Conservation (phyloP, 208 protist species). For the Leishmania gerbilli region DNA sequence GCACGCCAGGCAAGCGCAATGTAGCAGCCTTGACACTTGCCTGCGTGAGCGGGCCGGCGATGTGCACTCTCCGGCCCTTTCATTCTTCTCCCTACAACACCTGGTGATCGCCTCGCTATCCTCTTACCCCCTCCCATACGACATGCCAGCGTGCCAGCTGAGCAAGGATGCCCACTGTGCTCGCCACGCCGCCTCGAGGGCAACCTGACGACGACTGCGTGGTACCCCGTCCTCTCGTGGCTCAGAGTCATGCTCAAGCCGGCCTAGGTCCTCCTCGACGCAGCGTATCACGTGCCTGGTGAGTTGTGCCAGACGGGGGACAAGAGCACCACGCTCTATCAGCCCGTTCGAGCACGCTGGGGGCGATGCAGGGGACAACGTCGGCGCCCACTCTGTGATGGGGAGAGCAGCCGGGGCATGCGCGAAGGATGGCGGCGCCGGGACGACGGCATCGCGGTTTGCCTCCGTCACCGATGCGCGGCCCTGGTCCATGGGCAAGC, state of each 20-base stretch:
- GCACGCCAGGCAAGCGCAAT: no score
- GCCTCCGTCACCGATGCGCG: background rate
- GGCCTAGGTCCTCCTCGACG: slow-evolving; percentile 18
- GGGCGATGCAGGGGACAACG: background rate
- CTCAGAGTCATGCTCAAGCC: slow-evolving; percentile 6
- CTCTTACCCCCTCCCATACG: background rate
- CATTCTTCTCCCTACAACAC: background rate
- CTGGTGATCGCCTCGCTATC: background rate
- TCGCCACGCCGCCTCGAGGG: slow-evolving; percentile 29
- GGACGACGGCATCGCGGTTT: background rate
- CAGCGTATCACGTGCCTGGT: slow-evolving; percentile 22
- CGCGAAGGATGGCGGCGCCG: background rate
- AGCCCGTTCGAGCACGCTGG: background rate
- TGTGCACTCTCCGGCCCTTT: background rate
- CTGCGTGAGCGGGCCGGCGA: background rate
- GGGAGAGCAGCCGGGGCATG: background rate
- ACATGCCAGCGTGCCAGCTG: slow-evolving; percentile 14
- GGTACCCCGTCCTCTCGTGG: slow-evolving; percentile 14
- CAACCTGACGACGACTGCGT: slow-evolving; percentile 24
- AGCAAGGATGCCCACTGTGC: slow-evolving; percentile 25
- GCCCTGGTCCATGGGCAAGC: slow-evolving; percentile 31
- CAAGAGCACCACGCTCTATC: background rate
- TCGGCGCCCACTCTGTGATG: background rate
- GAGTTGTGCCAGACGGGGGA: slow-evolving; percentile 13
- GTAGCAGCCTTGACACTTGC: background rate